phyloP scores from a whole-genome alignment of 2,329 filamentous ascomycete genomes.

The Colletotrichum acutatum region DNA sequence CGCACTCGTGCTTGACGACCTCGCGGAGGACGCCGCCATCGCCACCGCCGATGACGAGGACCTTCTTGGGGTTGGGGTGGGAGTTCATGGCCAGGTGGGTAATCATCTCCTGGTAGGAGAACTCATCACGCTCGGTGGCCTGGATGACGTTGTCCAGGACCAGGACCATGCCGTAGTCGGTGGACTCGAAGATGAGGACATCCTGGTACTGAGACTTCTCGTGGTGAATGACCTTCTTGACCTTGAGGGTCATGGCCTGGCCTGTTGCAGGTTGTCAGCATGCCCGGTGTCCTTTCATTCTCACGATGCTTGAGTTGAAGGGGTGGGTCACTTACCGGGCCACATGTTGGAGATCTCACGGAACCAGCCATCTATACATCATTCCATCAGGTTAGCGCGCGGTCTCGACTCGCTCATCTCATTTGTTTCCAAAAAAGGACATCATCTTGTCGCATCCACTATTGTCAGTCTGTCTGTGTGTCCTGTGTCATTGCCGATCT shows the following conservation, averaged over 20 bases:
- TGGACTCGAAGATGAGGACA: constrained; percentile 98
- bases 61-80: constrained; percentile 97
- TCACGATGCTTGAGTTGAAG: not conserved
- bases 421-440: constrained; percentile 3
- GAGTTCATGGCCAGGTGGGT: constrained; percentile 98
- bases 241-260: constrained; percentile 98
- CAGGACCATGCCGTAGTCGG: constrained; percentile 94
- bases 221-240: constrained; percentile 98
- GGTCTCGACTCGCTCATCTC: not conserved
- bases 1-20: constrained; percentile 97
- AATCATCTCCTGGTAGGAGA: constrained; percentile 99
- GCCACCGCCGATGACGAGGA: constrained; percentile 97
- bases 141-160: constrained; percentile 99
- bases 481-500: constrained; percentile 10
- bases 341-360: constrained; percentile 99
- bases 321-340: constrained; percentile 68
- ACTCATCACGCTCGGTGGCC: constrained; percentile 98
- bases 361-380: constrained; percentile 94
- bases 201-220: constrained; percentile 99
- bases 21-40: constrained; percentile 98
- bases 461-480: not conserved
- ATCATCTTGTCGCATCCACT: not conserved
- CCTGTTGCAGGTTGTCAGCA: constrained; percentile 57
- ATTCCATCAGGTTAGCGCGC: constrained; percentile 3
- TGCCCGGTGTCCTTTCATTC: not conserved